Conservation (phyloP, 2,329 filamentous ascomycete species). For the Xylariaceae sp. region DNA sequence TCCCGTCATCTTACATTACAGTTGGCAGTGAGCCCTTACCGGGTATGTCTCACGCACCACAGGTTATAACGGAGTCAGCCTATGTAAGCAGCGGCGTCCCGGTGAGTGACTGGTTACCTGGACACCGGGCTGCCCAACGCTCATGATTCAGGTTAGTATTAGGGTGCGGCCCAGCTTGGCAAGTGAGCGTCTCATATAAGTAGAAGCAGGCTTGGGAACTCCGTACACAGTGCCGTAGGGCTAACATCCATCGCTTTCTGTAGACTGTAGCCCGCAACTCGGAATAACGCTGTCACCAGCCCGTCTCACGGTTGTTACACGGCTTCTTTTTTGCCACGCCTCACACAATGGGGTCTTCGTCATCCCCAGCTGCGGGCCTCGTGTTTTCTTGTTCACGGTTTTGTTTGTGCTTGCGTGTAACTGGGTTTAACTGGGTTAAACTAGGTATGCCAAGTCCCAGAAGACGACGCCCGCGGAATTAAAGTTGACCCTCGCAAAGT, state of each 20-base stretch:
- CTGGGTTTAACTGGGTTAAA: not conserved
- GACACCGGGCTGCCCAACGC: not conserved
- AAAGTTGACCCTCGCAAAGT: not conserved
- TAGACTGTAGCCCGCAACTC: too few relatives aligned
- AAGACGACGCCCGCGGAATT: not conserved
- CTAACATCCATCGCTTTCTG: too few relatives aligned
- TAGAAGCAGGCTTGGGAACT: not conserved
- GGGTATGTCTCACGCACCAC: slow-evolving; percentile 11
- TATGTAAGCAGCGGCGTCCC: slow-evolving; percentile 1
- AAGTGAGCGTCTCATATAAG: not conserved
- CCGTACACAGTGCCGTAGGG: not conserved
- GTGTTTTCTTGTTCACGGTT: too few relatives aligned
- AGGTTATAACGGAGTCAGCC: slow-evolving; percentile 1
- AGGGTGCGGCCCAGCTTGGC: not conserved
- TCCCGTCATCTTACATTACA: not conserved
- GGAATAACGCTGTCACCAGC: not conserved
- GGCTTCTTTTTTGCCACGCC: not conserved
- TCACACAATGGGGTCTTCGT: too few relatives aligned
- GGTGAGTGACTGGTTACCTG: not conserved
- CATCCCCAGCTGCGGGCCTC: too few relatives aligned
- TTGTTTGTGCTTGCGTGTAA: too few relatives aligned
- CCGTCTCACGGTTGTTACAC: not conserved
- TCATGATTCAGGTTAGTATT: slow-evolving; percentile 10
- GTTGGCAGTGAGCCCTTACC: not conserved
- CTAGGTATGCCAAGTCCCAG: not conserved